Evolutionary conservation across 352 stramenopile species (phyloP).

Genomic region (Phytophthora europaea): DNA sequence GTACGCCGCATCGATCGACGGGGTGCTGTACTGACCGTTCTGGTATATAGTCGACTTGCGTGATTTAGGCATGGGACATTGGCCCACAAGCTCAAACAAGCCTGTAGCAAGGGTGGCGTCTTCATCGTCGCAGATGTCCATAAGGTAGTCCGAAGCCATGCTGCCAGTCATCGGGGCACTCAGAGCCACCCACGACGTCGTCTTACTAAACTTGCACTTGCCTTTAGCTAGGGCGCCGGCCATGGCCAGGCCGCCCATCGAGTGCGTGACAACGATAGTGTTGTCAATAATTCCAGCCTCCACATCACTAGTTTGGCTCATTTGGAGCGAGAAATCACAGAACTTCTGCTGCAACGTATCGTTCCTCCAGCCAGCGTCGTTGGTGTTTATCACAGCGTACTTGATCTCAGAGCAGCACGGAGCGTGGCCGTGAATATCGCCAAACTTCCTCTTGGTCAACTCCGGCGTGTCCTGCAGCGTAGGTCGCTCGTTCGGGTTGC

Average conservation of each 20-base stretch:
- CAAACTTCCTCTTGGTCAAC: slow-evolving; percentile 15
- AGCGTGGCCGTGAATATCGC: slow-evolving; percentile 33
- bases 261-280: slow-evolving; percentile 56
- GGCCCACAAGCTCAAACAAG: slow-evolving; percentile 35
- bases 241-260: slow-evolving; percentile 49
- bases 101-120: slow-evolving; percentile 6
- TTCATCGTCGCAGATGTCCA: slow-evolving; percentile 38
- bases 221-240: slow-evolving; percentile 28
- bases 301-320: slow-evolving; percentile 33
- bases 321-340: slow-evolving; percentile 41
- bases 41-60: slow-evolving; percentile 44
- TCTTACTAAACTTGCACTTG: slow-evolving; percentile 21
- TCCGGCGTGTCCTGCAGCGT: slow-evolving; percentile 26
- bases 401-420: slow-evolving; percentile 47
- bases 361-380: slow-evolving; percentile 53
- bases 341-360: slow-evolving; percentile 46
- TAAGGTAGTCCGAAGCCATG: slow-evolving; percentile 50
- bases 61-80: slow-evolving; percentile 43
- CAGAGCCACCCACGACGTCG: slow-evolving; percentile 41
- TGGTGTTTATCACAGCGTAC: slow-evolving; percentile 58
- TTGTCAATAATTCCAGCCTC: slow-evolving; percentile 24
- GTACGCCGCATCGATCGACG: slow-evolving; percentile 34
- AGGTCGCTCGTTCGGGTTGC: slow-evolving; percentile 19
- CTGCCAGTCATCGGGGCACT: slow-evolving; percentile 48
- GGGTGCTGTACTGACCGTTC: slow-evolving; percentile 28